Evolutionary conservation across 1,284 basidiomycete genomes (phyloP).

Genomic region (Sparassis latifolia): DNA sequence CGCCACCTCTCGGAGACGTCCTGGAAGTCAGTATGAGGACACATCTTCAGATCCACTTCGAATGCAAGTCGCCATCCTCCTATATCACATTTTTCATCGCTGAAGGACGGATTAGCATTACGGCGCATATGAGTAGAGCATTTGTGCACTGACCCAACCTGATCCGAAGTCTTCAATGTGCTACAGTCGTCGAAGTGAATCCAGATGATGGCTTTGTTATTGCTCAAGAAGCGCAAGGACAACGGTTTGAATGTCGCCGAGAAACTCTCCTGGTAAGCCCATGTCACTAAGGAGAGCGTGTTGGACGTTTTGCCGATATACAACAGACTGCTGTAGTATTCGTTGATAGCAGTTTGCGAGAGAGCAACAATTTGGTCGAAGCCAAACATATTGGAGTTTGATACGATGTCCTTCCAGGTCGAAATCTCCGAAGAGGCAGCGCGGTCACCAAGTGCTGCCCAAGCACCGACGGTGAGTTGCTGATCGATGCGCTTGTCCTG

Average conservation of each 20-base stretch:
- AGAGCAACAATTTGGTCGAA: constrained; percentile 28
- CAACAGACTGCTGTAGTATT: constrained; percentile 20
- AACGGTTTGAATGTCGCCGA: constrained; percentile 20
- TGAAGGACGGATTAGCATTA: background rate
- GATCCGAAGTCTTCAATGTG: no score
- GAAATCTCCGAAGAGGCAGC: constrained; percentile 2
- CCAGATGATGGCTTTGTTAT: constrained; percentile 23
- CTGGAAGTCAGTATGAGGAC: constrained; percentile 13
- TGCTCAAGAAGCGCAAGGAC: constrained; percentile 19
- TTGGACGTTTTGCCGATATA: background rate
- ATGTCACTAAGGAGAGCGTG: constrained; percentile 1
- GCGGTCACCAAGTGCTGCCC: constrained; percentile 7
- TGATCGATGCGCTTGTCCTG: constrained; percentile 14
- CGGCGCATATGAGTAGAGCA: background rate
- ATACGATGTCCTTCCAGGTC: constrained; percentile 19
- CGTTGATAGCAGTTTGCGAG: constrained; percentile 25
- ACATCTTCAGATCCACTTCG: constrained; percentile 26
- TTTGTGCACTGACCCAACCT: no score
- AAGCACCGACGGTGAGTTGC: constrained; percentile 1
- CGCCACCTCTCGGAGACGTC: constrained; percentile 9
- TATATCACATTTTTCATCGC: constrained; percentile 17
- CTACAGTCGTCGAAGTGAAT: constrained; percentile 13
- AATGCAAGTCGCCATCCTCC: constrained; percentile 26
- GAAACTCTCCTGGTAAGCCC: constrained; percentile 22
- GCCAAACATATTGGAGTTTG: constrained; percentile 19